Conservation (phyloP, 805 yeast species). For the Zygosaccharomyces bisporus region DNA sequence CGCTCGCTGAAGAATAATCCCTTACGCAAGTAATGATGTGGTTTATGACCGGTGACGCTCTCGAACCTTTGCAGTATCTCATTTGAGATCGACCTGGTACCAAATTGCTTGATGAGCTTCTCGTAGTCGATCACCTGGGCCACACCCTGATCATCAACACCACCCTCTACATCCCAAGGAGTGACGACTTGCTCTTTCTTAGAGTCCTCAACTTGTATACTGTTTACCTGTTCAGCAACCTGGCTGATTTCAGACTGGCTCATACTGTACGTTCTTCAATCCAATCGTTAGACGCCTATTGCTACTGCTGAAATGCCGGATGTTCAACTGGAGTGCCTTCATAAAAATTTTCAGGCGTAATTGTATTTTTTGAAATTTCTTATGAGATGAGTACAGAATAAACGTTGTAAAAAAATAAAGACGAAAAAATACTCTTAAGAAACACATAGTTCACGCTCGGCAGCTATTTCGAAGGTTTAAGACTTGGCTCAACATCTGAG, state of each 20-base stretch:
- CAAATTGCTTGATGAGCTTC: constrained; percentile 80
- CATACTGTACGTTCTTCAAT: background rate
- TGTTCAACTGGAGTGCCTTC: too few species aligned
- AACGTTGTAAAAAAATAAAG: background rate
- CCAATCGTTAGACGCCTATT: too few species aligned
- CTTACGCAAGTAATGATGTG: constrained; percentile 85
- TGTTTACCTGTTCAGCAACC: constrained; percentile 7
- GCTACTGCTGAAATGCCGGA: too few species aligned
- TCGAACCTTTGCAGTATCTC: constrained; percentile 76
- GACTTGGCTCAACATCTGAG: background rate
- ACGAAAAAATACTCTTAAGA: background rate
- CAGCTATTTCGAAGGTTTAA: background rate
- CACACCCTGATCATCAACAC: constrained; percentile 83
- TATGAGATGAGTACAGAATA: too few species aligned
- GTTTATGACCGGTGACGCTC: constrained; percentile 80
- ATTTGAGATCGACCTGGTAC: constrained; percentile 66
- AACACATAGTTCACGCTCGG: background rate
- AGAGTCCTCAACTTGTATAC: constrained; percentile 7
- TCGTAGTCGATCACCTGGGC: constrained; percentile 91
- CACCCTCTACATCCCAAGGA: constrained; percentile 99
- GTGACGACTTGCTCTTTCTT: constrained; percentile 60
- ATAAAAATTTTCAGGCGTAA: constrained; percentile 13
- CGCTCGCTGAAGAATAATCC: constrained; percentile 93
- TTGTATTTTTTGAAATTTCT: background rate
- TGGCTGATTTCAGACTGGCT: constrained; percentile 8